Conservation (phyloP, 768 basidiomycete genomes). For the Chalciporus chontae region DNA sequence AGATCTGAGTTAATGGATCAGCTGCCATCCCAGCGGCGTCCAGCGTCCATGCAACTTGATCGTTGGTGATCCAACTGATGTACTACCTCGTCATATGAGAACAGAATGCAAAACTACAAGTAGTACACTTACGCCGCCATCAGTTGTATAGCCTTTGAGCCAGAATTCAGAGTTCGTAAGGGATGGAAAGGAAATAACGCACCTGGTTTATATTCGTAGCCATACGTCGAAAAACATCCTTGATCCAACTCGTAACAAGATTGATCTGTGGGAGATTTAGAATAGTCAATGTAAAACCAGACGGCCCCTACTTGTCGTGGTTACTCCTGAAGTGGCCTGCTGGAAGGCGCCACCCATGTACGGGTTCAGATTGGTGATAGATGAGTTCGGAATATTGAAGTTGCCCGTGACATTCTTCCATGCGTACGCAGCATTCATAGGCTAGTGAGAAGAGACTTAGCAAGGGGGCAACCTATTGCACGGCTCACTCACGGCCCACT, state of each 20-base stretch:
- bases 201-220: conserved; percentile 78
- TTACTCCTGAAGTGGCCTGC: conserved; percentile 75
- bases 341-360: conserved; percentile 79
- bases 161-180: neutral
- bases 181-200: conserved; percentile 17
- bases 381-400: conserved; percentile 50
- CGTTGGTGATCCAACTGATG: conserved; percentile 73
- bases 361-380: conserved; percentile 52
- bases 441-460: conserved; percentile 40
- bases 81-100: conserved; percentile 42
- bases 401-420: conserved; percentile 68
- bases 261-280: conserved; percentile 45
- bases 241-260: conserved; percentile 54
- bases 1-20: conserved; percentile 54
- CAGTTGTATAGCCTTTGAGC: conserved; percentile 23
- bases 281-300: neutral
- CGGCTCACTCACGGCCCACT: conserved; percentile 61
- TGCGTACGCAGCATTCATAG: conserved; percentile 69
- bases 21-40: conserved; percentile 59
- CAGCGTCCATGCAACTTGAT: conserved; percentile 65
- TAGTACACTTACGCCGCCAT: conserved; percentile 44
- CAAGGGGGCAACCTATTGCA: neutral
- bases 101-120: neutral
- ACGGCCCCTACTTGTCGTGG: conserved; percentile 48
- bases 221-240: conserved; percentile 67